Base-by-base conservation (phyloP, 352 stramenopile genomes). In the Pythium brachiatum region DNA sequence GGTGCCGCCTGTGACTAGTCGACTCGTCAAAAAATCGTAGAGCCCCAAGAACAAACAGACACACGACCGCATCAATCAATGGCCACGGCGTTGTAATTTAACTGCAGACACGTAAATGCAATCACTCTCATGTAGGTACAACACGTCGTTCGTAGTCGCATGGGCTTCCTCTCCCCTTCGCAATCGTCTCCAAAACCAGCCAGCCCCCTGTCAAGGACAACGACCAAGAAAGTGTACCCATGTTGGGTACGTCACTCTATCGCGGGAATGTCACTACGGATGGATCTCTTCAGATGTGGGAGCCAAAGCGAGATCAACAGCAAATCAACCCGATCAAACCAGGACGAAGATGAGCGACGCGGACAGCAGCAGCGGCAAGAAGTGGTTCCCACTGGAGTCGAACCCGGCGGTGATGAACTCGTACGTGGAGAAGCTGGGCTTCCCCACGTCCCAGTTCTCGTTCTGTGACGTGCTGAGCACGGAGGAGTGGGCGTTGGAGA, bases 381-480 rank as follows among this genome's bases (percentile, higher is more conserved):
- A 75, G 48, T 95, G 86, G 86, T 95, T 95, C 66, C 86, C 86
- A 23, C 74, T 95, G n/a, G 96, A 99, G 82, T 98, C 87, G 7
- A 99, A 99, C 72, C 96, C 96, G 11, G 72, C 81, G 15, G 85
- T 98, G 31, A 97, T 99, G 85, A 98, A 98, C 78, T 66, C 78
- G n/a, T 99, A 98, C 76, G 82, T 98, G 50, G 64, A 85, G 58
- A 97, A 93, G 57, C 89, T 99, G 51, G 96, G 96, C 43, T 97
- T 98, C 66, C 83, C 93, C 29, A 97, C 85, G 1, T 44, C 20
- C 32, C 58, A 64, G 2, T 97, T 90, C 71, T 87, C 83, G 67
- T 98, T 98, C 65, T 89, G 81, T 44, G 96, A 99, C 78, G 91
- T 99, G 36, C 90, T 98, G 53, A 97, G 86, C 69, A 98, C 91